These are phyloP conservation scores for Dorcoceras hygrometricum DNA, from an alignment of 257 asterid genomes.

Conservation along the genomic window DNA sequence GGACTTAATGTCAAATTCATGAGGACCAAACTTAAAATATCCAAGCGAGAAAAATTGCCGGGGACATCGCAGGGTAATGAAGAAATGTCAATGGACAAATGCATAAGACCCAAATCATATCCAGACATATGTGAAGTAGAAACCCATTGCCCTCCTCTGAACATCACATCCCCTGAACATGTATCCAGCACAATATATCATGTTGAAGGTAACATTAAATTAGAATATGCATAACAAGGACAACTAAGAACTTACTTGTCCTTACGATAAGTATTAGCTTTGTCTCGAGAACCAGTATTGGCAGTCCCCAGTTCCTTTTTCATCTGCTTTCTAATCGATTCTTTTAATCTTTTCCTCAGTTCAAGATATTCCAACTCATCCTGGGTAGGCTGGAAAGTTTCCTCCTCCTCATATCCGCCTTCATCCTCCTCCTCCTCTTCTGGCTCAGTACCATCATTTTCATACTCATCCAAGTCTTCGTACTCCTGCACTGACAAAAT, in stretches of 20 bases:
- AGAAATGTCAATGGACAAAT: neutral
- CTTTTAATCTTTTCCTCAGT: constrained; percentile 70
- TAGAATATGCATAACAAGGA: neutral
- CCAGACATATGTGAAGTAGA: neutral
- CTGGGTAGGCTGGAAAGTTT: constrained; percentile 56
- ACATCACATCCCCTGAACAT: neutral
- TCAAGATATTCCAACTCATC: constrained; percentile 74
- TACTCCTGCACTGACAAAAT: constrained; percentile 46
- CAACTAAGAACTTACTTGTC: constrained; percentile 81
- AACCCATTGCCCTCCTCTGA: neutral
- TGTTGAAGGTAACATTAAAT: constrained; percentile 7
- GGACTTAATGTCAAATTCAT: neutral
- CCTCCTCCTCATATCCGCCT: constrained; percentile 50
- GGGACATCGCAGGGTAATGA: neutral
- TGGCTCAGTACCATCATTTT: constrained; percentile 50
- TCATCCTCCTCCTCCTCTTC: constrained; percentile 53
- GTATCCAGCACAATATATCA: neutral
- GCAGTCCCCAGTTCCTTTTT: constrained; percentile 64
- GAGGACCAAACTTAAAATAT: neutral
- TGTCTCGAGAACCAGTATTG: constrained; percentile 42
- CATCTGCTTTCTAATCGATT: constrained; percentile 54
- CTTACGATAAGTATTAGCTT: constrained; percentile 31
- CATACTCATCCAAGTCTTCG: constrained; percentile 77
- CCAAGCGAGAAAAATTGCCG: neutral
- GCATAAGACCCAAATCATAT: neutral